A percentile compares a stretch with the other conserved stretches of the same genome.
Evolutionary conservation across 2,329 filamentous ascomycete genomes (phyloP).

Genomic region (Westerdykella aurantiaca): DNA sequence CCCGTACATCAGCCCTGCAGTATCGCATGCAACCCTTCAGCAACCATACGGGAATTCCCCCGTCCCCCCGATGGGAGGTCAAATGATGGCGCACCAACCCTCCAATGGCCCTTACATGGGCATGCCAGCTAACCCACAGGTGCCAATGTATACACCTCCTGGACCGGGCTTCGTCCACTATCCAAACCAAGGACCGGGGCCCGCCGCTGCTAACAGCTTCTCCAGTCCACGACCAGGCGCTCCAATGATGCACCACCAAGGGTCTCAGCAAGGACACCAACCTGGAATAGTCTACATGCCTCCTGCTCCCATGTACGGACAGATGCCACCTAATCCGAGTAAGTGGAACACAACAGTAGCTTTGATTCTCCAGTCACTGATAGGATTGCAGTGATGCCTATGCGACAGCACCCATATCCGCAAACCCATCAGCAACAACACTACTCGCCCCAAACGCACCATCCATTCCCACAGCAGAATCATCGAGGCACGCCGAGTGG

Average conservation of each 20-base stretch:
- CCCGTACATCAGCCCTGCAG: constrained; percentile 62
- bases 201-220: constrained; percentile 67
- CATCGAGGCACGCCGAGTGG: constrained; percentile 38
- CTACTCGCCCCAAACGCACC: constrained; percentile 37
- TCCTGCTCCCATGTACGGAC: constrained; percentile 67
- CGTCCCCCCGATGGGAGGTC: constrained; percentile 60
- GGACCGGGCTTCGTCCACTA: constrained; percentile 64
- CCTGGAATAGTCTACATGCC: constrained; percentile 69
- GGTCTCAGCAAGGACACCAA: constrained; percentile 81
- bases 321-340: constrained; percentile 68
- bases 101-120: constrained; percentile 65
- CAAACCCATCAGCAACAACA: constrained; percentile 39
- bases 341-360: constrained; percentile 42
- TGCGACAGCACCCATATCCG: constrained; percentile 33
- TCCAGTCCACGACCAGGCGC: constrained; percentile 84
- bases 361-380: constrained; percentile 7
- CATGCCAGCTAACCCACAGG: constrained; percentile 63
- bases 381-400: constrained; percentile 31
- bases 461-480: constrained; percentile 34
- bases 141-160: constrained; percentile 70
- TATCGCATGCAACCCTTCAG: constrained; percentile 65
- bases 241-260: constrained; percentile 91
- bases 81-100: constrained; percentile 76
- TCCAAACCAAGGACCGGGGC: constrained; percentile 42
- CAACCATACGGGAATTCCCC: constrained; percentile 66